A percentile compares a stretch with the other conserved stretches of the same genome.
Conservation (phyloP, 176 grass and related monocot genomes). For the Carex kokanica region DNA sequence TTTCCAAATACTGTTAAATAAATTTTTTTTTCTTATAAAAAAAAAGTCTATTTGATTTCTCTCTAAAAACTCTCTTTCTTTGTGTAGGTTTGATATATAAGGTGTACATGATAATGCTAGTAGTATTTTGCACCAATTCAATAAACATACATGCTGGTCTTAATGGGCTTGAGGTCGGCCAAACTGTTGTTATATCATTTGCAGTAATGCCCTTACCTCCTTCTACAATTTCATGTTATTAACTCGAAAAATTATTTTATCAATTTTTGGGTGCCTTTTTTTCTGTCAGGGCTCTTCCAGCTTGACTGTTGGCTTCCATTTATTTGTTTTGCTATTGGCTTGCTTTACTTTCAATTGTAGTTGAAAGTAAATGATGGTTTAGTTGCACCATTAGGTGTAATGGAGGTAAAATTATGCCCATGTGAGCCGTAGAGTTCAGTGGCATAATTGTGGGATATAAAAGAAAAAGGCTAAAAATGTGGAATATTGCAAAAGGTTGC, state of each 20-base stretch:
- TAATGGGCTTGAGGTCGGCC: slow-evolving; percentile 95
- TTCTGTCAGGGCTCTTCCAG: neutral
- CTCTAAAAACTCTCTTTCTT: slow-evolving; percentile 12
- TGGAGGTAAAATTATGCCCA: neutral
- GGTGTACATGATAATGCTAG: slow-evolving; percentile 91
- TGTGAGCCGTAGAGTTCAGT: neutral
- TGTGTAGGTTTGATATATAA: slow-evolving; percentile 78
- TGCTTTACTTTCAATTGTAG: neutral
- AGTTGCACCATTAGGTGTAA: neutral
- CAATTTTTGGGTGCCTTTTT: neutral
- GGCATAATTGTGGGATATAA: neutral
- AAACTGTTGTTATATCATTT: slow-evolving; percentile 92
- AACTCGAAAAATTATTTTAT: neutral
- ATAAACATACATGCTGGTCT: slow-evolving; percentile 98
- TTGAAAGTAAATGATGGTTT: neutral
- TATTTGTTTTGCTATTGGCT: neutral
- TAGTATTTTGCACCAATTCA: slow-evolving; percentile 96
- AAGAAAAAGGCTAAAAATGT: neutral
- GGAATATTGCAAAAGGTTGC: neutral
- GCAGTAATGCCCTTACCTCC: slow-evolving; percentile 46
- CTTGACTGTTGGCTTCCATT: neutral
- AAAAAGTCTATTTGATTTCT: neutral
- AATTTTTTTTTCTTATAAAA: neutral
- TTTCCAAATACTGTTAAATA: neutral
- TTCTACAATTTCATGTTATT: neutral